Evolutionary conservation across 306 rosid genomes (phyloP), one percentile per base, ranked within the genome.

Genomic region (Macrotyloma uniflorum): DNA sequence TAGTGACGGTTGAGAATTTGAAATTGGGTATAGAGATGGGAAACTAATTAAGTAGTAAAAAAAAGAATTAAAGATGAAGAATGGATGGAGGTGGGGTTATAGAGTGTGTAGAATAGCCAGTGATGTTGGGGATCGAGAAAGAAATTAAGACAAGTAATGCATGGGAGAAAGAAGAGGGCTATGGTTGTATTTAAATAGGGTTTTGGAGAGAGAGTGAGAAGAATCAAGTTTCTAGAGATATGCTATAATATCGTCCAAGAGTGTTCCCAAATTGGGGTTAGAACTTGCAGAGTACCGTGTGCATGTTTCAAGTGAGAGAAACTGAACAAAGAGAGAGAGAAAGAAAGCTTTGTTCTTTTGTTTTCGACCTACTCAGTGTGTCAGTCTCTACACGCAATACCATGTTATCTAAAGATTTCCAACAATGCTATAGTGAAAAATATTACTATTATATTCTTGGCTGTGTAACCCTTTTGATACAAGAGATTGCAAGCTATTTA

Each of bases 101-200:
- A 20, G 70, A 18, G 26, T 72, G 20, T 43, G 49, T 53, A 64
- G 38, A 67, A 73, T 28, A 33, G 80, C 33, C 22, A 65, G 51
- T 63, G 72, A 35, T 45, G 67, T 67, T 74, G 68, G 80, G 22
- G 80, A 47, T 23, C 5, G 67, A 47, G 73, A 50, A n/a, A 36
- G 68, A 77, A 79, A 65, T 36, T 10, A 12, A 38, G 58, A 83
- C 79, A 83, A 83, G 72, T 11, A 38, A 69, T 85, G 95, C 90
- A 82, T 82, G 89, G 87, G 83, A 86, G 83, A 85, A 85, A 83
- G 88, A 71, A 73, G 83, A 82, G 85, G 86, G 20, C 30, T 67
- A 59, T 54, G 78, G 83, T 58, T 75, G 76, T 86, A 79, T 82
- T 89, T 89, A 91, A 88, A 88, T 83, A 86, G 86, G 80, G 86